Conservation (phyloP, 441 rosid genomes). For the Adansonia madagascariensis region DNA sequence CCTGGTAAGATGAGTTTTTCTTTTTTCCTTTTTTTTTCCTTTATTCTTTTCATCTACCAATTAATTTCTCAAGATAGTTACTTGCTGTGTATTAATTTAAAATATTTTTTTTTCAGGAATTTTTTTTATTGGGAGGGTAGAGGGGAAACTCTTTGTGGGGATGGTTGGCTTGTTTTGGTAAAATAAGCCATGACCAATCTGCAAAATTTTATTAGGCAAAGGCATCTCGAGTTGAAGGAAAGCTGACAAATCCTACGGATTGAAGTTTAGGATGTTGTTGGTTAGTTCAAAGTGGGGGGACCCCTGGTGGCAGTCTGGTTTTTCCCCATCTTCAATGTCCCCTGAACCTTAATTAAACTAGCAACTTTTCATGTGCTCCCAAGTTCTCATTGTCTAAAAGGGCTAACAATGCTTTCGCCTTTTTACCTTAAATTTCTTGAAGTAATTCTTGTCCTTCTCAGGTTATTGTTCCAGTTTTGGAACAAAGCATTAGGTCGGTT, state of each 20-base stretch:
- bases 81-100: constrained; percentile 23
- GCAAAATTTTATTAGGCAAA: constrained; percentile 16
- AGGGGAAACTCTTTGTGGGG: too few species aligned
- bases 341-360: not conserved
- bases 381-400: not conserved
- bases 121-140: not conserved
- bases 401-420: not conserved
- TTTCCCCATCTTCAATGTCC: constrained; percentile 19
- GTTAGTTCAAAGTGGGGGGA: constrained; percentile 23
- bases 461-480: not conserved
- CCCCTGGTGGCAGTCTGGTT: constrained; percentile 25
- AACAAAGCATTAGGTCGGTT: too few species aligned
- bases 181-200: constrained; percentile 22
- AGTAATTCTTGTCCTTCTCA: not conserved
- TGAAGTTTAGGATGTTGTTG: constrained; percentile 21
- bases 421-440: not conserved
- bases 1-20: constrained; percentile 17
- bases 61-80: not conserved
- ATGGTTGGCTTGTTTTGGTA: too few species aligned
- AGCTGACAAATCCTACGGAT: not conserved
- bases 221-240: not conserved
- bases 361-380: constrained; percentile 14
- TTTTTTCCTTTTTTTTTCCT: constrained; percentile 6
- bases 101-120: not conserved
- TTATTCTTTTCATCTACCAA: constrained; percentile 20